A percentile compares a stretch with the other conserved stretches of the same genome.
phyloP scores from a whole-genome alignment of 768 basidiomycete genomes.

The Amanita exitialis region DNA sequence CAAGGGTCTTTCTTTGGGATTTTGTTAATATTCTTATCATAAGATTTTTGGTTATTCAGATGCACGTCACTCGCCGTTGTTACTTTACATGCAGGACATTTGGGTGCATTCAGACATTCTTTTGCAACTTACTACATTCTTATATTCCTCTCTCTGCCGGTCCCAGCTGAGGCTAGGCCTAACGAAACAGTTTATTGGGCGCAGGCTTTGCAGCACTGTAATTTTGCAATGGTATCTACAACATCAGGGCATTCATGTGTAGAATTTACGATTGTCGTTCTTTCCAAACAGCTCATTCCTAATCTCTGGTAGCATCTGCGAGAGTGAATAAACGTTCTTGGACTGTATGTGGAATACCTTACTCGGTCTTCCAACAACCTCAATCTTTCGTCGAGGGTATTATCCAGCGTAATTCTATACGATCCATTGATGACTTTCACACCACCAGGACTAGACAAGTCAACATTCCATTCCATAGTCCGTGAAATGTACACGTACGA shows the following conservation, averaged over 20 bases:
- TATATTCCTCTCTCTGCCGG: background rate
- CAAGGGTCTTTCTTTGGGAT: background rate
- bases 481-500: constrained; percentile 32
- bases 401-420: constrained; percentile 82
- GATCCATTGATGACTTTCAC: constrained; percentile 65
- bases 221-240: background rate
- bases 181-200: background rate
- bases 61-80: background rate
- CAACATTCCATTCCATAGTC: background rate
- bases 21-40: constrained; percentile 6
- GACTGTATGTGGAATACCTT: constrained; percentile 13
- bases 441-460: constrained; percentile 65
- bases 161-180: background rate
- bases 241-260: constrained; percentile 35
- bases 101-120: background rate
- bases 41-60: constrained; percentile 3
- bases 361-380: constrained; percentile 85
- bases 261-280: constrained; percentile 91
- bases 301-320: constrained; percentile 93
- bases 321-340: background rate
- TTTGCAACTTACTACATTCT: background rate
- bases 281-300: constrained; percentile 79
- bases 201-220: background rate
- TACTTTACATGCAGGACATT: constrained; percentile 5
- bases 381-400: constrained; percentile 89